Evolutionary conservation across 1,284 basidiomycete genomes (phyloP).

Genomic region (Megacollybia platyphylla): DNA sequence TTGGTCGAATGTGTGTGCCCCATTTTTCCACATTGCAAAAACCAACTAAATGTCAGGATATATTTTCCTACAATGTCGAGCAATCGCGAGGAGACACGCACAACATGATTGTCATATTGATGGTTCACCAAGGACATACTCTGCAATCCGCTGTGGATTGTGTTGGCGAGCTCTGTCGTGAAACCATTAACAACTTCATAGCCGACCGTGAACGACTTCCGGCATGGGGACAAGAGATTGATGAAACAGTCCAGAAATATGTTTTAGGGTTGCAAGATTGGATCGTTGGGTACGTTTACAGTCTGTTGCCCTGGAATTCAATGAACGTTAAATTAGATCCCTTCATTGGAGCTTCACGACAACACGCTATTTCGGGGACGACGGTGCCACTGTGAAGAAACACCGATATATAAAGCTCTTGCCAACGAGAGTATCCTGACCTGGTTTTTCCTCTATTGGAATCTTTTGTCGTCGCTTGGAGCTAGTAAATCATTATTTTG

Average conservation of each 20-base stretch:
- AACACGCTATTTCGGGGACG: constrained; percentile 38
- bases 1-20: constrained; percentile 40
- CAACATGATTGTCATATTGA: constrained; percentile 48
- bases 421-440: constrained; percentile 10
- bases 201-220: constrained; percentile 29
- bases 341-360: constrained; percentile 50
- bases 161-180: constrained; percentile 35
- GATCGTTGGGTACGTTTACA: constrained; percentile 34
- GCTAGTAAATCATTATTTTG: too few species aligned
- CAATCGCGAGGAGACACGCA: constrained; percentile 43
- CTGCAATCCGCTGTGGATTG: constrained; percentile 41
- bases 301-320: constrained; percentile 1
- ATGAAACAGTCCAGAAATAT: constrained; percentile 34
- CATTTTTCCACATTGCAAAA: not conserved
- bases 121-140: constrained; percentile 31
- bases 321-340: constrained; percentile 16
- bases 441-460: not conserved
- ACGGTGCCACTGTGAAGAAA: constrained; percentile 33
- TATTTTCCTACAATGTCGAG: constrained; percentile 52
- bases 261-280: constrained; percentile 41
- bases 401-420: constrained; percentile 30
- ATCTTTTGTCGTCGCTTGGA: too few species aligned
- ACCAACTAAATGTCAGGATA: constrained; percentile 24
- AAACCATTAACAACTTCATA: constrained; percentile 32
- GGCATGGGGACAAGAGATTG: constrained; percentile 38